A percentile compares a stretch with the other conserved stretches of the same genome.
Evolutionary conservation across 129 eudicot species (phyloP).

Genomic region (Lonicera japonica): DNA sequence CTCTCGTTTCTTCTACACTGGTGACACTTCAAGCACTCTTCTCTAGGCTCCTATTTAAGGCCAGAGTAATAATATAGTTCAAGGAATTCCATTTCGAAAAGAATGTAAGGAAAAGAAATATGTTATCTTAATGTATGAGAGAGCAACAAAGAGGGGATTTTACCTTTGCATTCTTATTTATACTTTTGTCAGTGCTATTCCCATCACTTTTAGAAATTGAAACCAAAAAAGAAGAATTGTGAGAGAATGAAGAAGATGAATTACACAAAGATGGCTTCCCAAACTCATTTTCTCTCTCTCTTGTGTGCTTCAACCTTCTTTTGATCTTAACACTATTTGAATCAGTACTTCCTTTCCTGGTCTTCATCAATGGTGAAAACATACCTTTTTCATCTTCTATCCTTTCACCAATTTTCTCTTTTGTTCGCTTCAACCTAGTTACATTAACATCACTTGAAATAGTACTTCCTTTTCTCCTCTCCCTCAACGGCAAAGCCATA

Average conservation of each 20-base stretch:
- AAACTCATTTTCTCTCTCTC: neutral
- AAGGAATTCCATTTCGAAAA: neutral
- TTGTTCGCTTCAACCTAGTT: neutral
- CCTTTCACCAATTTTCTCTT: neutral
- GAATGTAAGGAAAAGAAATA: neutral
- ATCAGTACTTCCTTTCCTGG: neutral
- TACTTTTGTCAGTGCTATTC: conserved; percentile 10
- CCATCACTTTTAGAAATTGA: conserved; percentile 12
- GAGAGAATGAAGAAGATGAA: conserved; percentile 25
- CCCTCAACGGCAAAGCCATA: neutral
- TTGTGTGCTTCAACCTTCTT: neutral
- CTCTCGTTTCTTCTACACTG: conserved; percentile 68
- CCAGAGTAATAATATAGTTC: neutral
- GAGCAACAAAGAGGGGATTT: neutral
- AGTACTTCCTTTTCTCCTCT: neutral
- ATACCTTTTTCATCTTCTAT: neutral
- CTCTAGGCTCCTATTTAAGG: conserved; percentile 28
- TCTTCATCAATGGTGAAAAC: neutral
- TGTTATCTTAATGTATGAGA: neutral
- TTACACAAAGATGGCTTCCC: conserved; percentile 4
- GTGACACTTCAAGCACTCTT: conserved; percentile 48
- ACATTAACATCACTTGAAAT: neutral
- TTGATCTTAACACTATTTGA: neutral
- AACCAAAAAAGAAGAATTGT: conserved; percentile 13
- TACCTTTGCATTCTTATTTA: conserved; percentile 16